Evolutionary conservation across 768 basidiomycete genomes (phyloP).

Genomic region (Suillus decipiens): DNA sequence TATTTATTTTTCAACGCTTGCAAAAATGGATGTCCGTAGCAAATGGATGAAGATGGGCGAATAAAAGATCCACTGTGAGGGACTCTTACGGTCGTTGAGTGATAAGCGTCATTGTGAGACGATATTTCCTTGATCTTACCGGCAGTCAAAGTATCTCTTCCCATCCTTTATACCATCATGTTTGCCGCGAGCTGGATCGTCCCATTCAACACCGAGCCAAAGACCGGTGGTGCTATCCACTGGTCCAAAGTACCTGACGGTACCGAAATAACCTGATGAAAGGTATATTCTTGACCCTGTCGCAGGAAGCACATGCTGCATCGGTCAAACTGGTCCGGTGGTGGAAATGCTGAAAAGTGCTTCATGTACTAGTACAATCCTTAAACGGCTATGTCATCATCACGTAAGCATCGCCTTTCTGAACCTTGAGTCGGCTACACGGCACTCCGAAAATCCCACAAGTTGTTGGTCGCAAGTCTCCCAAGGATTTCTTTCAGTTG

Average conservation of each 20-base stretch:
- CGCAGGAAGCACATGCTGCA: not conserved
- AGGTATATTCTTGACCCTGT: conserved; percentile 56
- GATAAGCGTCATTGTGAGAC: conserved; percentile 13
- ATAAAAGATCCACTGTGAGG: conserved; percentile 78
- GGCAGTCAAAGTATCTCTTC: conserved; percentile 74
- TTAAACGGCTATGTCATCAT: not conserved
- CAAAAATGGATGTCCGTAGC: conserved; percentile 71
- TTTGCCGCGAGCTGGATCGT: conserved; percentile 80
- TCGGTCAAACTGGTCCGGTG: conserved; percentile 1
- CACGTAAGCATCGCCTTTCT: conserved; percentile 1
- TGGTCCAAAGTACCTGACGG: conserved; percentile 66
- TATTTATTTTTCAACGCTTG: conserved; percentile 79
- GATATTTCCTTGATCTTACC: conserved; percentile 42
- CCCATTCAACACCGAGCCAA: conserved; percentile 99
- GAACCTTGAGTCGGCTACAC: not conserved
- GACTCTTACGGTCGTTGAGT: conserved; percentile 42
- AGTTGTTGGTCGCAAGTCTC: not conserved
- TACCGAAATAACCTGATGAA: conserved; percentile 56
- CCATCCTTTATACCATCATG: conserved; percentile 85
- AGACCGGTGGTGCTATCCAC: conserved; percentile 62
- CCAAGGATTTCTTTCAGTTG: not conserved
- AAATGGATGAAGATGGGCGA: conserved; percentile 58
- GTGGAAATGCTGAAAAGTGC: not conserved
- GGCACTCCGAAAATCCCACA: conserved; percentile 5
- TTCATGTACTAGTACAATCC: not conserved